phyloP scores from a whole-genome alignment of 805 yeast genomes.

The Candida nanaspora region DNA sequence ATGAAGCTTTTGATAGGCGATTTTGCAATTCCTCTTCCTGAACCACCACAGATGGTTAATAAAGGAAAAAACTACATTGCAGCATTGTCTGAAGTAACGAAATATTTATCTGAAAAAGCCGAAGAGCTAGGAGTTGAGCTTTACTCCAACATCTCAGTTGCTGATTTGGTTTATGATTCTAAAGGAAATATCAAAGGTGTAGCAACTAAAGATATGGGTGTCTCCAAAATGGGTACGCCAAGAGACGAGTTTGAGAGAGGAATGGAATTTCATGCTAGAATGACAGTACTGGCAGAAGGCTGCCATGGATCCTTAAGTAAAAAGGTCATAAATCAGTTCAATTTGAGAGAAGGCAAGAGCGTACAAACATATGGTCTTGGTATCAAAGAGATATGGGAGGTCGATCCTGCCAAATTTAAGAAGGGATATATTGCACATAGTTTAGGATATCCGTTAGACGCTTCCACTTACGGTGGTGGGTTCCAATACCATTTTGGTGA shows the following conservation, averaged over 20 bases:
- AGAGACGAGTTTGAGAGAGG: conserved; percentile 88
- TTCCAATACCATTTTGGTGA: conserved; percentile 97
- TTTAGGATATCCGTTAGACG: conserved; percentile 77
- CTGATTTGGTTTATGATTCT: conserved; percentile 61
- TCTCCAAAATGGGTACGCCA: conserved; percentile 67
- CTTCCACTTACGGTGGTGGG: conserved; percentile 88
- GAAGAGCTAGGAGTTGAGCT: conserved; percentile 91
- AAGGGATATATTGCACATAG: conserved; percentile 81
- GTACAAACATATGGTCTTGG: conserved; percentile 96
- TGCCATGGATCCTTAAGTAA: conserved; percentile 93
- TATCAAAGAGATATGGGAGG: conserved; percentile 96
- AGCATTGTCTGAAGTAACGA: conserved; percentile 73
- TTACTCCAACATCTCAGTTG: conserved; percentile 84
- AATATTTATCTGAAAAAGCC: conserved; percentile 79
- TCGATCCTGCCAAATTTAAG: conserved; percentile 70
- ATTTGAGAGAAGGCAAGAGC: conserved; percentile 54
- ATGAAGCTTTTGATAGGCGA: conserved; percentile 63
- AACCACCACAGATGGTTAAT: conserved; percentile 87
- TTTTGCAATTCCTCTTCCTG: conserved; percentile 66
- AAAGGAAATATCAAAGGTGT: conserved; percentile 74
- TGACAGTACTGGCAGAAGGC: conserved; percentile 94
- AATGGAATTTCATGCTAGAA: conserved; percentile 90
- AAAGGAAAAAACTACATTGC: conserved; percentile 78
- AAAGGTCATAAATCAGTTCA: conserved; percentile 60
- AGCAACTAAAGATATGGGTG: conserved; percentile 91